Base-by-base conservation (phyloP, 1,139 yeast genomes). In the Geotrichum klebahnii region DNA sequence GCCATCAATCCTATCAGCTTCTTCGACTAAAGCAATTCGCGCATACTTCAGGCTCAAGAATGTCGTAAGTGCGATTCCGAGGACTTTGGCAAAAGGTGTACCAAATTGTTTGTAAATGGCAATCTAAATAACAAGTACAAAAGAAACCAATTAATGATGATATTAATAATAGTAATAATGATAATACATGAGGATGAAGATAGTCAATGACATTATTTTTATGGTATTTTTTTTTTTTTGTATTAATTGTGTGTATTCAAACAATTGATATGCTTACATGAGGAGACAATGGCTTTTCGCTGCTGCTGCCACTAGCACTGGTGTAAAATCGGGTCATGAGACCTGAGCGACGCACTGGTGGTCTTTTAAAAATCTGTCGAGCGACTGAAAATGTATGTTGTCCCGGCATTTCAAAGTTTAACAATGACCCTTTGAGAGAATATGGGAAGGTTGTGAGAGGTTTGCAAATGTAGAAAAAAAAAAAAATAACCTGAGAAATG, bases 91-190 rank as follows among this genome's bases (percentile, higher is more conserved):
- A 35, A 41, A 51, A 2, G 54, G 48, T 3, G 41, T n/a, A 16
- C 50, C 52, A 37, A 44, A 48, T 17, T 37, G 41, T 14, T 39
- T 40, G 36, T 51, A 51, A 47, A 51, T 34, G 6, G 53, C 53
- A 35, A 43, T 42, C 53, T 50, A 38, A 5, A 5, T 19, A 22
- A 44, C 5, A 14, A 6, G 3, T 23, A 5, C 14, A 20, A 16
- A 9, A 36, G 23, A 36, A 3, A 3, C 14, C 14, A 14, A 12
- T 35, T 8, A 35, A 35, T 16, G 6, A 14, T 12, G 19, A 16
- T n/a, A 14, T 9, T 35, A 8, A 3, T 17, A 19, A 14, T 12
- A n/a, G n/a, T n/a, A n/a, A n/a, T n/a, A n/a, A n/a, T n/a, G n/a
- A n/a, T n/a, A n/a, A n/a, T n/a, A n/a, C n/a, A n/a, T n/a, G n/a